Conservation (phyloP, 2,329 filamentous ascomycete genomes). For the Penicillium freii region DNA sequence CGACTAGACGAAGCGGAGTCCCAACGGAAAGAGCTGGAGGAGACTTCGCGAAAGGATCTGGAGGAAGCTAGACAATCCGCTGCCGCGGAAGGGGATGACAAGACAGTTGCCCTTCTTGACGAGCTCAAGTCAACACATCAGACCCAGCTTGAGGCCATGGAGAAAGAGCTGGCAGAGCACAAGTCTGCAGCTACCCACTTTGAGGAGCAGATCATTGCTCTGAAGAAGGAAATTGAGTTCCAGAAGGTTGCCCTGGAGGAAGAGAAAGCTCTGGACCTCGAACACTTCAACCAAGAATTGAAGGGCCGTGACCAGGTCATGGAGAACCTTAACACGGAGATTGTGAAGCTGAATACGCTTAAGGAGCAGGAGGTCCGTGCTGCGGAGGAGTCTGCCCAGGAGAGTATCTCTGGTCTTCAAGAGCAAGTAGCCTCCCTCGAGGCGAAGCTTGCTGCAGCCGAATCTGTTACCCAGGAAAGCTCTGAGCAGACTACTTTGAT, state of each 20-base stretch:
- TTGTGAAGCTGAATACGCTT: constrained; percentile 33
- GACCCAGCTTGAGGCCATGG: constrained; percentile 35
- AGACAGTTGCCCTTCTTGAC: constrained; percentile 36
- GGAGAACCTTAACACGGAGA: constrained; percentile 41
- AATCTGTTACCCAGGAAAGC: constrained; percentile 28
- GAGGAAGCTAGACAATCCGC: constrained; percentile 41
- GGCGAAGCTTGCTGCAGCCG: constrained; percentile 34
- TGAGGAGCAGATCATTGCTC: constrained; percentile 29
- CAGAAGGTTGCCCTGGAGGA: constrained; percentile 31
- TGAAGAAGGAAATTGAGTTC: constrained; percentile 35
- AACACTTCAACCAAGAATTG: constrained; percentile 35
- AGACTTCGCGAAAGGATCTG: constrained; percentile 38
- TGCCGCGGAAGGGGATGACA: constrained; percentile 36
- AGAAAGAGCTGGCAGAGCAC: constrained; percentile 36
- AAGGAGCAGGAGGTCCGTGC: constrained; percentile 39
- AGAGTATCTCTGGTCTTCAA: constrained; percentile 31
- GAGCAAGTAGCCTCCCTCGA: constrained; percentile 39
- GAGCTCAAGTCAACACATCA: constrained; percentile 39
- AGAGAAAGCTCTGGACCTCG: constrained; percentile 33
- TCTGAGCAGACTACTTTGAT: constrained; percentile 29
- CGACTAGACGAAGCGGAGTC: constrained; percentile 39
- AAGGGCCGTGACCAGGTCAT: constrained; percentile 39
- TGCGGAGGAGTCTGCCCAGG: constrained; percentile 34
- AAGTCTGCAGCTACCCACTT: constrained; percentile 32
- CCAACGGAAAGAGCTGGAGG: constrained; percentile 38